These are phyloP conservation scores for Aspergillus novoparasiticus DNA, from an alignment of 2,329 filamentous ascomycete species.

Conservation along the genomic window DNA sequence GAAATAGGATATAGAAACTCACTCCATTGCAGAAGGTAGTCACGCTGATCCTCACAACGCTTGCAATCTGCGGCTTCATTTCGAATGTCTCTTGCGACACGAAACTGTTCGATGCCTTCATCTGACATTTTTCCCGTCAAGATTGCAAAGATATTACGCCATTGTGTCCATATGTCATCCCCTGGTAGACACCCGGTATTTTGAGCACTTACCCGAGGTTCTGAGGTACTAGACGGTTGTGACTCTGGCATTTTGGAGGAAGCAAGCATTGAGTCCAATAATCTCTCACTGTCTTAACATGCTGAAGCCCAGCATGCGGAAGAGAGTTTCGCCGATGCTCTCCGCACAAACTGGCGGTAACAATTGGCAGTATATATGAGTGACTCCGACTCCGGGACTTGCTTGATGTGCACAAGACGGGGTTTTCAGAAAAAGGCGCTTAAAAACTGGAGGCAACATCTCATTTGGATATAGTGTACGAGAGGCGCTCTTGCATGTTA, in stretches of 20 bases:
- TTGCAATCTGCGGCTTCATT: conserved; percentile 78
- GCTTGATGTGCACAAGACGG: background rate
- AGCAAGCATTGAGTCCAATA: background rate
- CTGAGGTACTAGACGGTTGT: conserved; percentile 23
- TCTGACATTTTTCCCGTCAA: conserved; percentile 71
- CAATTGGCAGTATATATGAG: conserved; percentile 30
- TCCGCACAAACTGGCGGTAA: conserved; percentile 34
- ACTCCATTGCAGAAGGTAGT: conserved; percentile 81
- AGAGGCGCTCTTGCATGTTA: background rate
- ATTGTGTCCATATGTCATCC: conserved; percentile 55
- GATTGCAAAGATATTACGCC: conserved; percentile 85
- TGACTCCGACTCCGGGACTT: conserved; percentile 1
- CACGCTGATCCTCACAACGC: conserved; percentile 77
- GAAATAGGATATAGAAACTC: conserved; percentile 17
- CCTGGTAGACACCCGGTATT: conserved; percentile 43
- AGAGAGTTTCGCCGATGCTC: conserved; percentile 21
- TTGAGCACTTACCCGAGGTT: conserved; percentile 24
- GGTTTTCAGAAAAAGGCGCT: background rate
- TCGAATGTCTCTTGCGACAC: conserved; percentile 71
- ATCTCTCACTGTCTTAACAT: background rate
- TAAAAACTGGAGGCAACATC: background rate
- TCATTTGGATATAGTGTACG: background rate
- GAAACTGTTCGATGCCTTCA: conserved; percentile 74
- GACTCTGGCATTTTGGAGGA: conserved; percentile 33
- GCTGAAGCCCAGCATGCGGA: background rate